These are phyloP conservation scores for Waltergamsia citrina DNA, from an alignment of 2,329 filamentous ascomycete genomes.

Conservation along the genomic window DNA sequence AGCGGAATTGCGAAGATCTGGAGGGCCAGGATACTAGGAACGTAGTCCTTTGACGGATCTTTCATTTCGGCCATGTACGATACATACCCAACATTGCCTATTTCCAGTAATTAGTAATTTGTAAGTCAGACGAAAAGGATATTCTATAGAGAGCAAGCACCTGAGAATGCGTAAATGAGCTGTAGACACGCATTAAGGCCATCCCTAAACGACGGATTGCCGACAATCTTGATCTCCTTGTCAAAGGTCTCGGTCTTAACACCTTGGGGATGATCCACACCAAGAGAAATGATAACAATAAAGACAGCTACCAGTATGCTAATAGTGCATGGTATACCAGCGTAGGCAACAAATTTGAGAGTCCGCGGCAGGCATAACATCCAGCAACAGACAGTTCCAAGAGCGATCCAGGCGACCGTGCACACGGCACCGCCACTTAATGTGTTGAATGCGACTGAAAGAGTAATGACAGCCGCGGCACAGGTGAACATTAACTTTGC, in stretches of 20 bases:
- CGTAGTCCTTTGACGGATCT: slow-evolving; percentile 19
- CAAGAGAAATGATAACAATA: slow-evolving; percentile 25
- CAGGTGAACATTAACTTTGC: slow-evolving; percentile 65
- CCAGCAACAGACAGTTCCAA: slow-evolving; percentile 53
- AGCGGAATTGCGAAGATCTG: slow-evolving; percentile 21
- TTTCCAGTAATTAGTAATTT: neutral
- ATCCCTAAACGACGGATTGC: slow-evolving; percentile 18
- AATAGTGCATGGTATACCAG: slow-evolving; percentile 17
- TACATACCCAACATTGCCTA: slow-evolving; percentile 22
- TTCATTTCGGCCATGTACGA: slow-evolving; percentile 24
- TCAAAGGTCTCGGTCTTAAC: slow-evolving; percentile 16
- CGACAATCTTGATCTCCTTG: slow-evolving; percentile 17
- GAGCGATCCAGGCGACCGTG: slow-evolving; percentile 55
- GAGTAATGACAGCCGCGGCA: slow-evolving; percentile 56
- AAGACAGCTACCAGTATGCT: slow-evolving; percentile 22
- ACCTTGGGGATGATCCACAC: slow-evolving; percentile 15
- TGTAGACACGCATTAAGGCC: slow-evolving; percentile 22
- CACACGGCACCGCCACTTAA: slow-evolving; percentile 52
- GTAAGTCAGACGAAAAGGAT: too few relatives aligned
- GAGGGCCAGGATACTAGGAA: slow-evolving; percentile 17
- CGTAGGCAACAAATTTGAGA: slow-evolving; percentile 33
- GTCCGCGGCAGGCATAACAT: slow-evolving; percentile 58
- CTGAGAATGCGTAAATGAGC: slow-evolving; percentile 24
- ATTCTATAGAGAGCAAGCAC: too few relatives aligned
- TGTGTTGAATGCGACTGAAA: slow-evolving; percentile 60